Base-by-base conservation (phyloP, 1,284 basidiomycete genomes). In the Lignosus rhinocerotis region DNA sequence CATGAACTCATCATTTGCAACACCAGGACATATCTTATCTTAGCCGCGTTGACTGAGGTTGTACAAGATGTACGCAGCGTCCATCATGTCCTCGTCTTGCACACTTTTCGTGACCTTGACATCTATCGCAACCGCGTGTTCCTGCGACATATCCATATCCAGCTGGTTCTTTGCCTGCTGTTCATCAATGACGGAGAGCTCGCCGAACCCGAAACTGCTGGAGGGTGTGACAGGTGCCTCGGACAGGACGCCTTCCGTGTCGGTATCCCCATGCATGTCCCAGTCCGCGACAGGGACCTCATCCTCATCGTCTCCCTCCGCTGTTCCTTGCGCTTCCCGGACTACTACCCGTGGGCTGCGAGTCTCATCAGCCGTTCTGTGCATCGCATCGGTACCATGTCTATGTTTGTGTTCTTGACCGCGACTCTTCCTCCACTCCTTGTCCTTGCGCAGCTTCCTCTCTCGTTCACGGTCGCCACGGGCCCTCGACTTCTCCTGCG, bases 31-130 rank as follows among this genome's bases (percentile, higher is more conserved):
- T 34, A n/a, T 46, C 51, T 25, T 56, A 10, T 9, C 19, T 60
- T 56, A 60, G 41, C 61, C 33, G 25, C 67, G 59, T 51, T 76
- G 76, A 49, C 84, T 82, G 50, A 87, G 77, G 39, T 84, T 84
- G 67, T 85, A 87, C 25, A 87, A 71, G 41, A 80, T 80, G 51
- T 85, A 71, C 17, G 85, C 85, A 43, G 85, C 85, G 55, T 79
- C 80, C 80, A 87, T 83, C 72, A 82, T 78, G 58, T 85, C 85
- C n/a, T 85, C 81, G 62, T 84, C 82, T 32, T 77, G 76, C n/a
- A 69, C 73, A 30, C 54, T 71, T 42, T 72, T 69, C n/a, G 56
- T 33, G 6, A 52, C 25, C 25, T 55, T 19, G 9, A 55, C 39
- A 3, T 39, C n/a, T 59, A 25, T 48, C 47, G 32, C 21, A 42